A percentile compares a stretch with the other conserved stretches of the same genome.
Evolutionary conservation across 1,284 basidiomycete genomes (phyloP).

Genomic region (Tilletia caries): DNA sequence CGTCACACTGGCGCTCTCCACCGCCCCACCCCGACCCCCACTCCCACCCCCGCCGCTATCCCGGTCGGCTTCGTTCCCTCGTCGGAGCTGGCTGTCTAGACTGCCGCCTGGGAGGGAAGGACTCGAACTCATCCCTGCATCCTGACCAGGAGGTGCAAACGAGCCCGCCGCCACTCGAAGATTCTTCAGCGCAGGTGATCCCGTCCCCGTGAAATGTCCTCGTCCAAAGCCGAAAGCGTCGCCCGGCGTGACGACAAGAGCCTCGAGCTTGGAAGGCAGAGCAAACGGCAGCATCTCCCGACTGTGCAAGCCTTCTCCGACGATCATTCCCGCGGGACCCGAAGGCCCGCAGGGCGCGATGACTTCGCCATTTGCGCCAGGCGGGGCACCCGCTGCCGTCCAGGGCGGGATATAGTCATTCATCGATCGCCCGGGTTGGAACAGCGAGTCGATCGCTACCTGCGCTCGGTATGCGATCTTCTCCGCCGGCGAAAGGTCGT

Average conservation of each 20-base stretch:
- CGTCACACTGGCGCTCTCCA: constrained; percentile 19
- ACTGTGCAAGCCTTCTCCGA: constrained; percentile 64
- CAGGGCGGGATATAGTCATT: constrained; percentile 42
- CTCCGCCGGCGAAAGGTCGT: constrained; percentile 29
- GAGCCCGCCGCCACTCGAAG: constrained; percentile 18
- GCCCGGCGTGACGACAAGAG: constrained; percentile 64
- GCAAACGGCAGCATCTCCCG: constrained; percentile 85
- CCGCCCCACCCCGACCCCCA: neutral
- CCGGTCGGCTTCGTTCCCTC: neutral
- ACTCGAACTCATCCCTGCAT: neutral
- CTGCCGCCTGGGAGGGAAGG: neutral
- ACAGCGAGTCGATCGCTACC: constrained; percentile 36
- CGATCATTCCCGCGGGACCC: constrained; percentile 21
- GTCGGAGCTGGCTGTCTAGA: neutral
- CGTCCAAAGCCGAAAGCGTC: constrained; percentile 57
- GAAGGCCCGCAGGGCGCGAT: constrained; percentile 16
- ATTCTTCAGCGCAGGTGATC: constrained; percentile 34
- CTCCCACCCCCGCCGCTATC: neutral
- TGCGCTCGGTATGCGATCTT: constrained; percentile 28
- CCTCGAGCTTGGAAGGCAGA: constrained; percentile 72
- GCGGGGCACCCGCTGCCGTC: constrained; percentile 29
- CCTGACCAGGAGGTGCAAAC: constrained; percentile 1
- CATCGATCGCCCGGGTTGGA: constrained; percentile 37
- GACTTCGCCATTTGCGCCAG: constrained; percentile 27
- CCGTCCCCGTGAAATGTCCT: constrained; percentile 45